phyloP scores from a whole-genome alignment of 2,329 filamentous ascomycete species.

The Grosmannia penicillata region DNA sequence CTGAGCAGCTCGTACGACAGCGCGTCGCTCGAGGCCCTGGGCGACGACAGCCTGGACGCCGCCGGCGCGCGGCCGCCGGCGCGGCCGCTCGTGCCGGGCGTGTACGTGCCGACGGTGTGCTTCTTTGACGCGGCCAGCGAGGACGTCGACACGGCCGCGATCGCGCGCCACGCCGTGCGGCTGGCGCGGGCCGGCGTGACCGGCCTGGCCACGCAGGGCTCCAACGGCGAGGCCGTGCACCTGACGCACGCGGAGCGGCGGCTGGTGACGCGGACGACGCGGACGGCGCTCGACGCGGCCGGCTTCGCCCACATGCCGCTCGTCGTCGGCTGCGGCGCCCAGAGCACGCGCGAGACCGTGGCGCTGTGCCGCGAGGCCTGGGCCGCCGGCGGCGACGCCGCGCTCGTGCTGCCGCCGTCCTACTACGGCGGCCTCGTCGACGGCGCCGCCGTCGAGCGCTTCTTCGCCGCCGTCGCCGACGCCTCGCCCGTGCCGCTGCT shows the following conservation, averaged over 20 bases:
- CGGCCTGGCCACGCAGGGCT: constrained; percentile 63
- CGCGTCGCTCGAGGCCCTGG: constrained; percentile 17
- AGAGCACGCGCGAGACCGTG: constrained; percentile 60
- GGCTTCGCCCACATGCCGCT: constrained; percentile 53
- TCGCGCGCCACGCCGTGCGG: constrained; percentile 46
- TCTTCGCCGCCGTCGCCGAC: constrained; percentile 51
- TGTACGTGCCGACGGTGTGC: constrained; percentile 61
- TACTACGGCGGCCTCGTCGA: constrained; percentile 60
- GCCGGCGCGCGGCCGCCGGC: neutral
- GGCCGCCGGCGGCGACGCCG: constrained; percentile 57
- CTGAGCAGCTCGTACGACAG: constrained; percentile 28
- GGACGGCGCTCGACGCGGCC: constrained; percentile 50
- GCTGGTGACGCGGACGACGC: constrained; percentile 53
- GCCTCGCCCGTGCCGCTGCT: constrained; percentile 49
- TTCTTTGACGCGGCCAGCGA: constrained; percentile 55
- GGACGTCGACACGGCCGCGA: constrained; percentile 49
- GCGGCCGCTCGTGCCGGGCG: constrained; percentile 29
- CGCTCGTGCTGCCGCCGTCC: constrained; percentile 59
- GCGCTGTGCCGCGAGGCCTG: constrained; percentile 54
- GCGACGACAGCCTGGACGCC: neutral
- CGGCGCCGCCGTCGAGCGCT: constrained; percentile 45
- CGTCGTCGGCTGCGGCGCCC: constrained; percentile 61
- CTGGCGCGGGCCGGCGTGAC: constrained; percentile 61
- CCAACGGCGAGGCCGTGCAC: constrained; percentile 73
- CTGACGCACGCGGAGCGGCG: constrained; percentile 56